These are phyloP conservation scores for Alternaria metachromatica DNA, from an alignment of 2,329 filamentous ascomycete species.

Conservation along the genomic window DNA sequence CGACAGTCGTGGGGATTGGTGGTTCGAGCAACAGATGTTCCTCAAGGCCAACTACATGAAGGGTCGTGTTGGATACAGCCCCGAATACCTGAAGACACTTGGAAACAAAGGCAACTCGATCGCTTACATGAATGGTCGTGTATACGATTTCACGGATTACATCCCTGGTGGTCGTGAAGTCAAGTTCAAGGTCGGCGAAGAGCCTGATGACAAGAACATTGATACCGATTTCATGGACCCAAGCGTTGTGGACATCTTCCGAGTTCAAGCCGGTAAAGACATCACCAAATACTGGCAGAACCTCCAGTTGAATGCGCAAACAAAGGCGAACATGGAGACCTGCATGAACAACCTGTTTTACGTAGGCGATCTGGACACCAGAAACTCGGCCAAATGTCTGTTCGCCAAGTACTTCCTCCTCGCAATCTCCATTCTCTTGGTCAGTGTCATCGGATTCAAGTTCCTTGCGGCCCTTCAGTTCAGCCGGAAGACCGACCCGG, in stretches of 20 bases:
- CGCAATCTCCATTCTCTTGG: conserved; percentile 80
- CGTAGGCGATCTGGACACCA: conserved; percentile 87
- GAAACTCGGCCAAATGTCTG: conserved; percentile 82
- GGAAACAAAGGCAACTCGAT: conserved; percentile 71
- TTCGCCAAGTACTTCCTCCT: conserved; percentile 92
- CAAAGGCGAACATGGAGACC: conserved; percentile 73
- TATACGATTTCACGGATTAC: conserved; percentile 93
- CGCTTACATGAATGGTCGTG: conserved; percentile 76
- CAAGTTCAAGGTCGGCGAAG: conserved; percentile 60
- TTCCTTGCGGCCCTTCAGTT: conserved; percentile 97
- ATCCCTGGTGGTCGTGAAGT: conserved; percentile 74
- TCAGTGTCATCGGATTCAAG: conserved; percentile 87
- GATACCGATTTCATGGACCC: conserved; percentile 82
- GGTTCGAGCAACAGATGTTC: conserved; percentile 82
- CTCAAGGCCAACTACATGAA: conserved; percentile 82
- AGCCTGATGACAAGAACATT: conserved; percentile 44
- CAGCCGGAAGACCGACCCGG: conserved; percentile 85
- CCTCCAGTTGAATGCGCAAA: conserved; percentile 63
- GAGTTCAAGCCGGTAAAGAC: conserved; percentile 75
- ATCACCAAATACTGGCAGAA: conserved; percentile 83
- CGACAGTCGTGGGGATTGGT: conserved; percentile 89
- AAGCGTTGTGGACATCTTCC: conserved; percentile 77
- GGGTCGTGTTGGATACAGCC: conserved; percentile 83
- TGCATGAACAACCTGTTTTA: conserved; percentile 97
- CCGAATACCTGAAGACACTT: conserved; percentile 76